Conservation (phyloP, 2,329 filamentous ascomycete genomes). For the Penicillium sp. region DNA sequence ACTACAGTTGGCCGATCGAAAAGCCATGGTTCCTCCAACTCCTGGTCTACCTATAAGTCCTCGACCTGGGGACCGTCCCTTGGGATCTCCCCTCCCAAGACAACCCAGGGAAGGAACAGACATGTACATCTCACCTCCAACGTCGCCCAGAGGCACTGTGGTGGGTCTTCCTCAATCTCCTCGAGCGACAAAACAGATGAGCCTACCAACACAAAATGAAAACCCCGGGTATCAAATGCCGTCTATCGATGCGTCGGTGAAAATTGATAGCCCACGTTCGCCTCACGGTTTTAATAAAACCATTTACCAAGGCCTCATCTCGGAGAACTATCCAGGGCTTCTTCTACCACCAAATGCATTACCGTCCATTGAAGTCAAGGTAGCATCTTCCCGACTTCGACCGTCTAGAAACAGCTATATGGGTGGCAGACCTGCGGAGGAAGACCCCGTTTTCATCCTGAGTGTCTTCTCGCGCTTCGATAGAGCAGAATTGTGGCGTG, state of each 20-base stretch:
- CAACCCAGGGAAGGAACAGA: slow-evolving; percentile 47
- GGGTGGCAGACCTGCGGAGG: slow-evolving; percentile 73
- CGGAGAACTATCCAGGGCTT: slow-evolving; percentile 81
- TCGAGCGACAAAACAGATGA: slow-evolving; percentile 67
- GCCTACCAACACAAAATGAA: slow-evolving; percentile 36
- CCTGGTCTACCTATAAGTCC: slow-evolving; percentile 63
- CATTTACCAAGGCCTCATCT: slow-evolving; percentile 74
- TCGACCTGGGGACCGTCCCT: slow-evolving; percentile 56
- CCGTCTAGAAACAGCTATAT: slow-evolving; percentile 84
- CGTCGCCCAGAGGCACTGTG: slow-evolving; percentile 59
- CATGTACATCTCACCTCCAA: slow-evolving; percentile 59
- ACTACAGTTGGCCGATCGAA: slow-evolving; percentile 33
- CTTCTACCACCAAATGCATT: slow-evolving; percentile 84
- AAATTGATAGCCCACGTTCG: slow-evolving; percentile 31
- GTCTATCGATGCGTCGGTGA: slow-evolving; percentile 34
- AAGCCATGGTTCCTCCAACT: slow-evolving; percentile 42
- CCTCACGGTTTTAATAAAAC: slow-evolving; percentile 32
- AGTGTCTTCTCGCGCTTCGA: slow-evolving; percentile 72
- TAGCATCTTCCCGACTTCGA: slow-evolving; percentile 91
- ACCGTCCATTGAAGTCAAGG: slow-evolving; percentile 77
- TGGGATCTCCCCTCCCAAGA: slow-evolving; percentile 58
- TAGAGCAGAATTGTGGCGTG: slow-evolving; percentile 73
- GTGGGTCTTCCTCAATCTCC: slow-evolving; percentile 62
- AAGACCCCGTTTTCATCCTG: slow-evolving; percentile 90
- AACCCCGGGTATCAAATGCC: slow-evolving; percentile 23